phyloP scores from a whole-genome alignment of 2,329 filamentous ascomycete genomes.

The Diaporthe australafricana region DNA sequence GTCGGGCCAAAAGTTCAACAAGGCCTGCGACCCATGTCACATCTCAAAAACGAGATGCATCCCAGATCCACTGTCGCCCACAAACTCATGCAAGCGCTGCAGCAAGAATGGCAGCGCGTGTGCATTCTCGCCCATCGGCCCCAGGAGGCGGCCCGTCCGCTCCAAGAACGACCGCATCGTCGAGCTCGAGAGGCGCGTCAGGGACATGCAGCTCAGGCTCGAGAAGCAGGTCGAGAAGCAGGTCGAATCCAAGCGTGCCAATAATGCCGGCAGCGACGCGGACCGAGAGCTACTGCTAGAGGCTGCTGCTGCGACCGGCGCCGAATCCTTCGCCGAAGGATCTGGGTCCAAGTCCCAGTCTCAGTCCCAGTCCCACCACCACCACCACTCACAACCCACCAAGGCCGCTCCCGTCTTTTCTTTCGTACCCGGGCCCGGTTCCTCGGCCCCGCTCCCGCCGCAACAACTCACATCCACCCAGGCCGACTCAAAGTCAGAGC shows the following conservation, averaged over 20 bases:
- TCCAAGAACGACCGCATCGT: constrained; percentile 37
- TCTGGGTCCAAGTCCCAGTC: neutral
- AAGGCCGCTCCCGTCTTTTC: neutral
- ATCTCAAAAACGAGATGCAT: constrained; percentile 35
- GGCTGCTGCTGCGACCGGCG: neutral
- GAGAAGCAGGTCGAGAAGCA: constrained; percentile 30
- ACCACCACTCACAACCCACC: neutral
- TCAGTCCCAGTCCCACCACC: neutral
- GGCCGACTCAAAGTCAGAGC: neutral
- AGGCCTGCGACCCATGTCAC: constrained; percentile 36
- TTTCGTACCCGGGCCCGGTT: neutral
- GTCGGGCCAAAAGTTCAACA: constrained; percentile 32
- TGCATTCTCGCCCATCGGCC: constrained; percentile 35
- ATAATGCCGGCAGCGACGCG: neutral
- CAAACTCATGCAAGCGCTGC: constrained; percentile 33
- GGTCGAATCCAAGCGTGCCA: constrained; percentile 1
- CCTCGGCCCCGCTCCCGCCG: neutral
- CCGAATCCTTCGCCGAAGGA: constrained; percentile 4
- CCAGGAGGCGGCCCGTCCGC: constrained; percentile 30
- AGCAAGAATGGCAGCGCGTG: constrained; percentile 35
- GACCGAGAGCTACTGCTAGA: no score
- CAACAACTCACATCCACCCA: no score
- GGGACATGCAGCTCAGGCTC: constrained; percentile 36
- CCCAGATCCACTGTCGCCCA: constrained; percentile 35
- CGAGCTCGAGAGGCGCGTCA: constrained; percentile 35